A percentile compares a stretch with the other conserved stretches of the same genome.
Evolutionary conservation across 208 protist genomes (phyloP).

Genomic region (Zelonia costaricensis): DNA sequence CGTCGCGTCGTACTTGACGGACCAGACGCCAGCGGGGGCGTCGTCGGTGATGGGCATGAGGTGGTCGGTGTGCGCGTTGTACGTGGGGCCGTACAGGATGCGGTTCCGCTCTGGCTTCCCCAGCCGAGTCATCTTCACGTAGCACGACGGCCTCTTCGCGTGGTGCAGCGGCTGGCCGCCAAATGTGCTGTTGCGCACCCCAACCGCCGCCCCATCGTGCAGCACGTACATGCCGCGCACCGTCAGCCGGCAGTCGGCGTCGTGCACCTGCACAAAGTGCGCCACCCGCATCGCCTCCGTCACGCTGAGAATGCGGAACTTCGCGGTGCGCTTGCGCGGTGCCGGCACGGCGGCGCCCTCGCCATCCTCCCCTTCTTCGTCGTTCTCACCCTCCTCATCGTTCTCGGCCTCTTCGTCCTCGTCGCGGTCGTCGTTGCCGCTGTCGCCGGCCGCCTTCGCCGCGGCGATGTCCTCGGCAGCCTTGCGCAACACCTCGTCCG

Average conservation of each 20-base stretch:
- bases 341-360: slow-evolving; percentile 53
- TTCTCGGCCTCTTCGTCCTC: slow-evolving; percentile 46
- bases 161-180: slow-evolving; percentile 72
- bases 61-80: slow-evolving; percentile 82
- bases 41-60: slow-evolving; percentile 87
- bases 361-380: slow-evolving; percentile 58
- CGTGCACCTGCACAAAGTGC: slow-evolving; percentile 86
- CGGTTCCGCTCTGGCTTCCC: slow-evolving; percentile 52
- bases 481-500: slow-evolving; percentile 41
- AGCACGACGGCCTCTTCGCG: slow-evolving; percentile 84
- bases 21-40: slow-evolving; percentile 83
- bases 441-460: slow-evolving; percentile 11
- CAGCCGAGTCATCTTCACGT: slow-evolving; percentile 55
- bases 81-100: slow-evolving; percentile 78
- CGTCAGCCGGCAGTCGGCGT: slow-evolving; percentile 69
- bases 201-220: slow-evolving; percentile 33
- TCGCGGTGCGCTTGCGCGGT: slow-evolving; percentile 41
- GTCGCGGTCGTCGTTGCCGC: slow-evolving; percentile 28
- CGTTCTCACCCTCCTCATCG: slow-evolving; percentile 55
- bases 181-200: slow-evolving; percentile 71
- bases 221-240: slow-evolving; percentile 81
- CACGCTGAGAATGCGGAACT: slow-evolving; percentile 82
- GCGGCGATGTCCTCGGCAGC: slow-evolving; percentile 47
- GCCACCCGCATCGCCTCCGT: slow-evolving; percentile 74
- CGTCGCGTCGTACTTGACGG: slow-evolving; percentile 84